Evolutionary conservation across 768 basidiomycete genomes (phyloP), one percentile per base, ranked within the genome.

Genomic region (Flagelloscypha sp.): DNA sequence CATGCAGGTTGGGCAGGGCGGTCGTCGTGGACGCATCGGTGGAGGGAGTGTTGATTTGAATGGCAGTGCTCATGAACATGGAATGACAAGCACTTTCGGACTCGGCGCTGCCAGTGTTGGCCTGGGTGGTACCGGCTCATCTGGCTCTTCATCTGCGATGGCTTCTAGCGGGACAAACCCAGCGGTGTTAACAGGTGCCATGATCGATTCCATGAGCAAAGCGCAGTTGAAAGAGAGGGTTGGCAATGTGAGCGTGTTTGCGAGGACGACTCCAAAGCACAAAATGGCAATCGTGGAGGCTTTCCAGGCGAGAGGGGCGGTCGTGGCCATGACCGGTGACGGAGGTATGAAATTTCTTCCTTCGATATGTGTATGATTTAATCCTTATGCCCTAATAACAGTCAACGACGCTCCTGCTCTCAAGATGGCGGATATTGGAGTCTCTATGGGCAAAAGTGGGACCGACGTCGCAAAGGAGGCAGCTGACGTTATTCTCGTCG

Each of bases 401-500:
- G 93, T 97, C 11, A 98, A 98, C 55, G 94, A 98, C 48, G 92
- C 94, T 0, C 94, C 93, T 3, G 93, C 94, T 25, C 63, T 97
- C 42, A 95, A 93, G 61, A 89, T 90, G 88, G 93, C 94, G 3
- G 93, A 97, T 54, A 95, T 98, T 48, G 94, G 94, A 9, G 77
- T 98, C 35, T 87, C 89, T 24, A 98, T 98, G 94, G 94, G 94
- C 38, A 89, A 86, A 61, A 88, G 85, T 42, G 94, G 94, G n/a
- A 95, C 94, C 13, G 94, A 98, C 53, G 94, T 98, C 8, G 92
- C 94, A 17, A 98, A 98, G 59, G 94, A 97, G 60, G 93, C 93
- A 7, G 93, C 94, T 6, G 90, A 98, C 61, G 80, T 92, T 48
- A 95, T 98, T 48, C 74, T 98, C 13, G 93, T 95, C 21, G 92